Evolutionary conservation across 495 filamentous ascomycete species (phyloP), one percentile per base, ranked within the genome.

Genomic region (Echria macrotheca): DNA sequence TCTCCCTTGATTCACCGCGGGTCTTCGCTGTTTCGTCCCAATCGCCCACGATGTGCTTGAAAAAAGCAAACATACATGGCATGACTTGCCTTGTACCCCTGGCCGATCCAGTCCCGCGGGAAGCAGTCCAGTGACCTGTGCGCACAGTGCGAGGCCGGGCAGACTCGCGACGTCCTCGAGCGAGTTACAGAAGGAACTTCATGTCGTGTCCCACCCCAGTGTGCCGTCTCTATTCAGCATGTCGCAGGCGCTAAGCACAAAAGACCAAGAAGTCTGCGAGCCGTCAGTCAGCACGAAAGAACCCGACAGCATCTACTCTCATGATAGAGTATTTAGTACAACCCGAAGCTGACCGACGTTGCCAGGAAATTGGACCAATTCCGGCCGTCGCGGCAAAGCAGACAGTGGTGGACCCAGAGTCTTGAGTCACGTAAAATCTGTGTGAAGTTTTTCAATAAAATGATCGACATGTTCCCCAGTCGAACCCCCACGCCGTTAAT

Each of bases 401-500:
- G 41, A 10, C 14, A 9, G 22, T 17, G n/a, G 44, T 21, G 44
- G 44, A 36, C 15, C 7, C n/a, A n/a, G n/a, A n/a, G n/a, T n/a
- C n/a, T n/a, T n/a, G n/a, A n/a, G n/a, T n/a, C n/a, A n/a, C n/a
- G n/a, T n/a, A n/a, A n/a, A n/a, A n/a, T n/a, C n/a, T n/a, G n/a
- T n/a, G n/a, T n/a, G n/a, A n/a, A n/a, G n/a, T 28, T 28, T 26
- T 23, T 36, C 39, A 35, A 39, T 48, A 48, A 48, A 48, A 48
- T 48, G 45, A 48, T 48, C 45, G 45, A 39, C 45, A 24, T 37
- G 12, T 48, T 48, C 25, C 45, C 45, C 33, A 48, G 31, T 39
- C 32, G 33, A 40, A 43, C 49, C 49, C 49, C 49, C 49, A 52
- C 49, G 41, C 41, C 25, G 31, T 44, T 37, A 45, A 52, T 45